A percentile compares a stretch with the other conserved stretches of the same genome.
Evolutionary conservation across 331 rosid species (phyloP).

Genomic region (Stylosanthes scabra): DNA sequence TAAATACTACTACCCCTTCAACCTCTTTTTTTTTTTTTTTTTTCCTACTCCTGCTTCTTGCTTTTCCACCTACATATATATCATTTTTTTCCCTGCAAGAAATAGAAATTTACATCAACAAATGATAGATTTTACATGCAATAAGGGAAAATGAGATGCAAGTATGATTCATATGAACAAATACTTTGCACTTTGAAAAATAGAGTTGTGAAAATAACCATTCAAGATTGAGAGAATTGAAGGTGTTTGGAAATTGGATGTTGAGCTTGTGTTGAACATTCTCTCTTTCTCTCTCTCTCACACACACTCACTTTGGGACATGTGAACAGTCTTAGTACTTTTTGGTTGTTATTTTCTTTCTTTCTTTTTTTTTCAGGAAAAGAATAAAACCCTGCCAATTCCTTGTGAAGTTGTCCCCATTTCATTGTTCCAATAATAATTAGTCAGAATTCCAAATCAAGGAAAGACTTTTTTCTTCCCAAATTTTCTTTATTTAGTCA

Average conservation of each 20-base stretch:
- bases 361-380: neutral
- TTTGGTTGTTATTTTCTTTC: neutral
- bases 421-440: conserved; percentile 34
- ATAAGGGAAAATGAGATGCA: neutral
- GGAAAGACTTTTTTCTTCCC: conserved; percentile 31
- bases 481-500: conserved; percentile 35
- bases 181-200: neutral
- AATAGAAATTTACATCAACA: conserved; percentile 19
- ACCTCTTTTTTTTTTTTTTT: conserved; percentile 16
- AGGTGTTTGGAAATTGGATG: conserved; percentile 3
- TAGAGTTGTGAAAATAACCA: conserved; percentile 8
- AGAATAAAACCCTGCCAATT: conserved; percentile 13
- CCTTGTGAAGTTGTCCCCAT: conserved; percentile 38
- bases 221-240: conserved; percentile 12
- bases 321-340: conserved; percentile 32
- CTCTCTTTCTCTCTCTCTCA: conserved; percentile 28
- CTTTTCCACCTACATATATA: conserved; percentile 18
- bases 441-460: conserved; percentile 28
- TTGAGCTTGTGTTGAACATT: conserved; percentile 33
- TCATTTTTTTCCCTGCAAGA: conserved; percentile 53
- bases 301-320: conserved; percentile 1
- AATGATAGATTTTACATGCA: neutral
- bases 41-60: conserved; percentile 21
- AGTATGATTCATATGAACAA: neutral
- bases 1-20: conserved; percentile 31